A percentile compares a stretch with the other conserved stretches of the same genome.
These are phyloP conservation scores for Penicillium sp. DNA, from an alignment of 2,329 filamentous ascomycete genomes.

Conservation along the genomic window DNA sequence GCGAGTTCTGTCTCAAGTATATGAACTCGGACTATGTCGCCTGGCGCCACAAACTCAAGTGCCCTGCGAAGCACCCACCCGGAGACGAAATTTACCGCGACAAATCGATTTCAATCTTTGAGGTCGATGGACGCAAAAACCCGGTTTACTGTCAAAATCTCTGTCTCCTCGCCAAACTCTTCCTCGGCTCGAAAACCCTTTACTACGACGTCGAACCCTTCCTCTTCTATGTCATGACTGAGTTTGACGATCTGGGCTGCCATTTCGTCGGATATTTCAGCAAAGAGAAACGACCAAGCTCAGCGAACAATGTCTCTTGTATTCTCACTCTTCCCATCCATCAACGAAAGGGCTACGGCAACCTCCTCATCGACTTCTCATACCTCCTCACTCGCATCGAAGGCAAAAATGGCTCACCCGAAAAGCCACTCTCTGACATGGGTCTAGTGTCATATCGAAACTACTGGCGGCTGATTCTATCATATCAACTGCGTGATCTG, in stretches of 20 bases:
- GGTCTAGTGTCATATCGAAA: constrained; percentile 95
- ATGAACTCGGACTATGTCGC: constrained; percentile 99
- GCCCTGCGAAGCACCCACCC: constrained; percentile 91
- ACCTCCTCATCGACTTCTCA: constrained; percentile 96
- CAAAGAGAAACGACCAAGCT: constrained; percentile 93
- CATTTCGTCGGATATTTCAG: constrained; percentile 99
- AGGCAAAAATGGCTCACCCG: constrained; percentile 89
- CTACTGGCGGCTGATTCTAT: constrained; percentile 91
- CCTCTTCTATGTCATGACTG: constrained; percentile 97
- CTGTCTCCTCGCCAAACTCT: constrained; percentile 92
- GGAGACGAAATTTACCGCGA: constrained; percentile 98
- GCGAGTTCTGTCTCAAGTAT: constrained; percentile 98
- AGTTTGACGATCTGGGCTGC: constrained; percentile 82
- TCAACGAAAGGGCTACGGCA: constrained; percentile 94
- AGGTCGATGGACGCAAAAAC: constrained; percentile 92
- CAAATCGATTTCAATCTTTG: constrained; percentile 90
- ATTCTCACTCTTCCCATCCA: constrained; percentile 95
- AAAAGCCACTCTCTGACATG: constrained; percentile 98
- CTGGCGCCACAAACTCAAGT: constrained; percentile 97
- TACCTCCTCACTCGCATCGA: constrained; percentile 94
- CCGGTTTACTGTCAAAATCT: constrained; percentile 96
- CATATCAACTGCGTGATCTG: constrained; percentile 74
- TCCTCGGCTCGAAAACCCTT: constrained; percentile 95
- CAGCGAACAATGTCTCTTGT: constrained; percentile 96
- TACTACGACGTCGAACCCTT: constrained; percentile 99